A percentile compares a stretch with the other conserved stretches of the same genome.
phyloP scores from a whole-genome alignment of 345 rosid genomes.

The Aquilaria yunnanensis region DNA sequence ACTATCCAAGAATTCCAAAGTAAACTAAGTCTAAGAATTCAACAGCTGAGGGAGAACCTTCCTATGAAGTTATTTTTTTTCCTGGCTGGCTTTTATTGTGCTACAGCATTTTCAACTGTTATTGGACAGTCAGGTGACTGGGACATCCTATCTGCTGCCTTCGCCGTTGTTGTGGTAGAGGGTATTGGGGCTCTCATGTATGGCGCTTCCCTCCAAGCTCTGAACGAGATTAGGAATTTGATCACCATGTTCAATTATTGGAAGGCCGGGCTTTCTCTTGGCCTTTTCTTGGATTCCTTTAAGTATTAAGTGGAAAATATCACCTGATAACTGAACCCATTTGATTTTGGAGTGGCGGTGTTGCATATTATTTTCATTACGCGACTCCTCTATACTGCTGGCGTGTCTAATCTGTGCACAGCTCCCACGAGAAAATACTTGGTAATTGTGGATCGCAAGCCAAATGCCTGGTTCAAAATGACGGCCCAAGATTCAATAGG shows the following conservation, averaged over 20 bases:
- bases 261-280: slow-evolving; percentile 86
- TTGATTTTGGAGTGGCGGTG: slow-evolving; percentile 22
- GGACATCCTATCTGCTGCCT: slow-evolving; percentile 92
- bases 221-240: slow-evolving; percentile 40
- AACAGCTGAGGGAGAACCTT: slow-evolving; percentile 55
- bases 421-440: background rate
- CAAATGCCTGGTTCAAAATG: background rate
- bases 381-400: background rate
- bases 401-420: background rate
- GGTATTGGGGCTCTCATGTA: slow-evolving; percentile 93
- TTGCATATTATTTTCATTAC: slow-evolving; percentile 16
- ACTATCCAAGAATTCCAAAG: slow-evolving; percentile 49
- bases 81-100: slow-evolving; percentile 86
- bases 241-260: slow-evolving; percentile 77
- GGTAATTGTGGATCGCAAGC: background rate
- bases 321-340: slow-evolving; percentile 14
- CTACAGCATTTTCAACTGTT: slow-evolving; percentile 73
- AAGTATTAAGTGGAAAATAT: slow-evolving; percentile 49
- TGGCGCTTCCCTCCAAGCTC: slow-evolving; percentile 45
- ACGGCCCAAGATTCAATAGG: too few relatives aligned
- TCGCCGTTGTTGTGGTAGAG: slow-evolving; percentile 74
- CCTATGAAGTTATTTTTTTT: slow-evolving; percentile 74
- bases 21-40: slow-evolving; percentile 44
- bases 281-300: slow-evolving; percentile 93
- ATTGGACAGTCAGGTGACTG: slow-evolving; percentile 99